Conservation (phyloP, 2,329 filamentous ascomycete genomes). For the Paramyrothecium sp. region DNA sequence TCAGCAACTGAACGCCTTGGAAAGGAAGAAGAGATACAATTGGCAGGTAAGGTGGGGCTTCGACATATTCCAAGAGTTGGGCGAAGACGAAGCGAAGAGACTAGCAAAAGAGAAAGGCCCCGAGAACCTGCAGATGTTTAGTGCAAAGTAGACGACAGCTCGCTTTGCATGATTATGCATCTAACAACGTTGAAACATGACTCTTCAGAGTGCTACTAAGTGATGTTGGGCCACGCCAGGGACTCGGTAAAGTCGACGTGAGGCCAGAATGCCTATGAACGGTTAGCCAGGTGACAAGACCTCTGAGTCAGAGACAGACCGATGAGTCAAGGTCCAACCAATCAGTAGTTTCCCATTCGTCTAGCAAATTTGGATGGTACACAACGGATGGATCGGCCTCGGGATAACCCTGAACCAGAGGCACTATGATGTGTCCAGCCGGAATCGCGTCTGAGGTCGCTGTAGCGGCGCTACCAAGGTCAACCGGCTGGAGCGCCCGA, state of each 20-base stretch:
- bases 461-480: background rate
- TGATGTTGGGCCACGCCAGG: background rate
- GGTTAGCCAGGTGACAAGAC: slow-evolving; percentile 12
- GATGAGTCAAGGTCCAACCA: slow-evolving; percentile 1
- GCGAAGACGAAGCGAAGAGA: slow-evolving; percentile 31
- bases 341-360: slow-evolving; percentile 1
- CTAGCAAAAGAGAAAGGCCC: slow-evolving; percentile 28
- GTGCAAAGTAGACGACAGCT: background rate
- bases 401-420: no score
- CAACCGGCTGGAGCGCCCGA: background rate
- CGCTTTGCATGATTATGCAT: background rate
- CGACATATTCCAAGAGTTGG: slow-evolving; percentile 42
- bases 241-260: background rate
- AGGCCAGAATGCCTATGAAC: background rate
- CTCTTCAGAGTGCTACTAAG: background rate
- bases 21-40: slow-evolving; percentile 42
- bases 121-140: slow-evolving; percentile 34
- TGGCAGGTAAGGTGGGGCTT: slow-evolving; percentile 39
- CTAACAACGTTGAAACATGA: background rate
- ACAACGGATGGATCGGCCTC: background rate
- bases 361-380: background rate
- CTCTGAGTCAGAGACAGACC: background rate
- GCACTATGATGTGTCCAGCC: no score
- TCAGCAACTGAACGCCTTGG: slow-evolving; percentile 33
- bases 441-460: no score